Base-by-base conservation (phyloP, 208 protist species). In the Lotmaria passim region DNA sequence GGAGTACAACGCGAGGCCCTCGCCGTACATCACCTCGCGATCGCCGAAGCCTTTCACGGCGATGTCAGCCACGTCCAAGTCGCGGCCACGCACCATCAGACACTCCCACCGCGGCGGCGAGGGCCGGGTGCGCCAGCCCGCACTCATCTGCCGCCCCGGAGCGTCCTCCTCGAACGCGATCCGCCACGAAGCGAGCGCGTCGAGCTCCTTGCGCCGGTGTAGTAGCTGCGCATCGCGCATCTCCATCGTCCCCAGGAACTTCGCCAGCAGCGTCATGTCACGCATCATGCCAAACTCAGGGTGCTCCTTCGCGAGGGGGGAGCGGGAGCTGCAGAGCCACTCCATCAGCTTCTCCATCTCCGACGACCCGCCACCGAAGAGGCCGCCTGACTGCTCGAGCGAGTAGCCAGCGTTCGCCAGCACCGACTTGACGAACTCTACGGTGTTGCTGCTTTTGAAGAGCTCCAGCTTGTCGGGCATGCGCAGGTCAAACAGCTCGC, bases 271-370 rank as follows among this genome's bases (percentile, higher is more conserved):
- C 44, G 86, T 85, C 80, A 95, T 85, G 59, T 95, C 87, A 3
- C 87, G 87, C 39, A 85, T 58, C 67, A 82, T 47, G 17, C 50
- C 24, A 50, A 93, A 95, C 75, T 79, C 83, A 15, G 79, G 82
- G 67, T 93, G 83, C 58, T 92, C 80, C 31, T 57, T 60, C 31
- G 81, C 78, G 15, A 95, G 59, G 21, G 80, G 76, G n/a, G 83
- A 78, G 57, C 82, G 84, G 17, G 41, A 21, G 57, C 65, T 80
- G 61, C 79, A 87, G 38, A 95, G 62, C 87, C 86, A 91, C 56
- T 91, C 65, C 79, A 92, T 89, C 33, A 94, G 71, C 71, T 77
- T 78, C 46, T 95, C 86, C 90, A 94, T 94, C 59, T 93, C 85
- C 10, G 75, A 85, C 21, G 53, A 56, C 21, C 60, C 64, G 19